A percentile compares a stretch with the other conserved stretches of the same genome.
Conservation (phyloP, 1,284 basidiomycete genomes). For the Boletellus deceptivus region DNA sequence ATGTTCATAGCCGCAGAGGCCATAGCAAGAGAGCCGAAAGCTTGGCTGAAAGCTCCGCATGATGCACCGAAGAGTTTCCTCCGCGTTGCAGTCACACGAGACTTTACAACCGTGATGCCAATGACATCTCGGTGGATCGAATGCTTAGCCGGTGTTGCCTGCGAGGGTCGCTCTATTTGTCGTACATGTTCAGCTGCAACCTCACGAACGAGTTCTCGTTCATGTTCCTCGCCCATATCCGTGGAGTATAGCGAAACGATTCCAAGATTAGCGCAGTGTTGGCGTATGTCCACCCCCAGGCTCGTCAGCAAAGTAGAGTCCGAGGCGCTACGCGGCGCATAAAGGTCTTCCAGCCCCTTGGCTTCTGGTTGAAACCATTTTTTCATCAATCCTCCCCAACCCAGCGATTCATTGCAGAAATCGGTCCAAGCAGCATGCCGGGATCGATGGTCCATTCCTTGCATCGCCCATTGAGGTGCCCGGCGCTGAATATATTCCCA, state of each 20-base stretch:
- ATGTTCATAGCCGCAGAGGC: constrained; percentile 14
- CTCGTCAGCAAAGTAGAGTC: neutral
- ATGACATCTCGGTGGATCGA: constrained; percentile 20
- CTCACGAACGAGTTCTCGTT: constrained; percentile 47
- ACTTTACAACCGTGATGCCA: constrained; percentile 23
- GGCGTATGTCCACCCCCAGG: constrained; percentile 24
- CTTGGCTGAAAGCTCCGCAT: constrained; percentile 10
- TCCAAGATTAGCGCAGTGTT: constrained; percentile 32
- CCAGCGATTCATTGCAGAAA: constrained; percentile 11
- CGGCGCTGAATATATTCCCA: constrained; percentile 42
- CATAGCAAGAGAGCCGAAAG: constrained; percentile 12
- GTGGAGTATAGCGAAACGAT: constrained; percentile 14
- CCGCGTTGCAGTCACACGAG: constrained; percentile 16
- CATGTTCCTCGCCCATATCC: constrained; percentile 47
- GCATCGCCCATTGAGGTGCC: constrained; percentile 46
- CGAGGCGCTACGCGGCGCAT: constrained; percentile 14
- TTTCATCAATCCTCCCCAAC: constrained; percentile 16
- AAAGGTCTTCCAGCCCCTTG: constrained; percentile 38
- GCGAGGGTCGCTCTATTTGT: constrained; percentile 37
- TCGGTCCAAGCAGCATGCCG: constrained; percentile 35
- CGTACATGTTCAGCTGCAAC: constrained; percentile 44
- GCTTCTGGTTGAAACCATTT: constrained; percentile 43
- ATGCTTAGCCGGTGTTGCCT: constrained; percentile 23
- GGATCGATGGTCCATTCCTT: constrained; percentile 43
- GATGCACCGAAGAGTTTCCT: too few species aligned